Percentiles rank a stretch among this genome's conserved stretches.
These are phyloP conservation scores for Haematococcus sp. DNA, from an alignment of 139 green algal species.

Conservation along the genomic window DNA sequence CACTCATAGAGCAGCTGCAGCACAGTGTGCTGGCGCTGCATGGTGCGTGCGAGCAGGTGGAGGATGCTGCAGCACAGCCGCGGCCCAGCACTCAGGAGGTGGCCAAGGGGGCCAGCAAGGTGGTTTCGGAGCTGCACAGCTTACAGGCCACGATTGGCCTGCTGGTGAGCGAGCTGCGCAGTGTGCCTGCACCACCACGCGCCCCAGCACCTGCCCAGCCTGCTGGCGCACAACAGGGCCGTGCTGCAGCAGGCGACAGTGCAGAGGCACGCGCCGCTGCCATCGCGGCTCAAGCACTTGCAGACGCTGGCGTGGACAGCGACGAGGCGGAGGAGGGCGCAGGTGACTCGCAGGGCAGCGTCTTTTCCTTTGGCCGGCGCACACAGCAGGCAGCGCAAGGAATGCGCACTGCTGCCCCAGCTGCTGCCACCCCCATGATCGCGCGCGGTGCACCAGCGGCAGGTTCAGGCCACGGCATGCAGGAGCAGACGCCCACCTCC, in stretches of 20 bases:
- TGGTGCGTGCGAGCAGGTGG: not conserved
- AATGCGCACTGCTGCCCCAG: too few species aligned
- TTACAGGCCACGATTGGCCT: not conserved
- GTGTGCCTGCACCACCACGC: not conserved
- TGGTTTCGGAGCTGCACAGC: constrained; percentile 3
- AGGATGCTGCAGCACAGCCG: not conserved
- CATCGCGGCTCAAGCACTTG: not conserved
- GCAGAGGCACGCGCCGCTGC: too few species aligned
- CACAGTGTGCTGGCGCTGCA: not conserved
- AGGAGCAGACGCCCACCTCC: too few species aligned
- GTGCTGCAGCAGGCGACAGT: too few species aligned
- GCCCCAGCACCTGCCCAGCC: not conserved
- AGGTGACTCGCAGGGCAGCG: too few species aligned
- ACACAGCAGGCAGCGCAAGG: too few species aligned
- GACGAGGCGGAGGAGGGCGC: not conserved
- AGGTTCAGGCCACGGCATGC: too few species aligned
- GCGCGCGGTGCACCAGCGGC: too few species aligned
- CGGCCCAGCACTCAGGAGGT: not conserved
- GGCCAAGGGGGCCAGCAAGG: not conserved
- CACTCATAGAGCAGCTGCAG: not conserved
- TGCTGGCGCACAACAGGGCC: too few species aligned
- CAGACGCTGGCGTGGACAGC: not conserved
- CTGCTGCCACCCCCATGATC: too few species aligned
- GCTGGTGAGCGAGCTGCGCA: not conserved
- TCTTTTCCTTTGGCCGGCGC: too few species aligned